These are phyloP conservation scores for Amaranthus palmeri DNA, from an alignment of 148 eudicot genomes.

Conservation along the genomic window DNA sequence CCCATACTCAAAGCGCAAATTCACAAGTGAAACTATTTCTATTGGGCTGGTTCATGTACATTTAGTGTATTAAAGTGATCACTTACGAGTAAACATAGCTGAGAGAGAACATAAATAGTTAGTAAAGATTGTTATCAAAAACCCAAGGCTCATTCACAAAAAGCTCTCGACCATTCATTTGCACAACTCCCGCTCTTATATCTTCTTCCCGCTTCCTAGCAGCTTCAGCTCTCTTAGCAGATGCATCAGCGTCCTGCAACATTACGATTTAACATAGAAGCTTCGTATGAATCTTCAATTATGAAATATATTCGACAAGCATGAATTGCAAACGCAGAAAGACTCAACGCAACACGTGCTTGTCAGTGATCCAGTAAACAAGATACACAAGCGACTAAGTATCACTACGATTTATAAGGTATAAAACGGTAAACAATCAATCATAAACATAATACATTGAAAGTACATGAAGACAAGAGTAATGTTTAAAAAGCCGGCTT, in stretches of 20 bases:
- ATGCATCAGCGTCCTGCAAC: slow-evolving; percentile 65
- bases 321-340: not conserved
- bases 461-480: not conserved
- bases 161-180: slow-evolving; percentile 91
- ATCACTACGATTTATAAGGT: no score
- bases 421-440: no score
- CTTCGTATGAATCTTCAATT: not conserved
- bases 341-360: not conserved
- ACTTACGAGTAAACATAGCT: no score
- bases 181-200: slow-evolving; percentile 66
- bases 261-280: not conserved
- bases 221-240: slow-evolving; percentile 65
- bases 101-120: not conserved
- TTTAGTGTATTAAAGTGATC: no score
- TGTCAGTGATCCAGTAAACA: not conserved
- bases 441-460: not conserved
- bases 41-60: no score
- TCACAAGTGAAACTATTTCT: no score
- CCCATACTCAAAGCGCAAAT: no score
- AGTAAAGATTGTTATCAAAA: slow-evolving; percentile 63
- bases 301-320: not conserved
- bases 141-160: slow-evolving; percentile 80
- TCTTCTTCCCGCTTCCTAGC: slow-evolving; percentile 82
- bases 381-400: not conserved
- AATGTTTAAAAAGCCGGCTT: not conserved